These are phyloP conservation scores for Diutina sp. DNA, from an alignment of 1,139 yeast genomes.

Conservation along the genomic window DNA sequence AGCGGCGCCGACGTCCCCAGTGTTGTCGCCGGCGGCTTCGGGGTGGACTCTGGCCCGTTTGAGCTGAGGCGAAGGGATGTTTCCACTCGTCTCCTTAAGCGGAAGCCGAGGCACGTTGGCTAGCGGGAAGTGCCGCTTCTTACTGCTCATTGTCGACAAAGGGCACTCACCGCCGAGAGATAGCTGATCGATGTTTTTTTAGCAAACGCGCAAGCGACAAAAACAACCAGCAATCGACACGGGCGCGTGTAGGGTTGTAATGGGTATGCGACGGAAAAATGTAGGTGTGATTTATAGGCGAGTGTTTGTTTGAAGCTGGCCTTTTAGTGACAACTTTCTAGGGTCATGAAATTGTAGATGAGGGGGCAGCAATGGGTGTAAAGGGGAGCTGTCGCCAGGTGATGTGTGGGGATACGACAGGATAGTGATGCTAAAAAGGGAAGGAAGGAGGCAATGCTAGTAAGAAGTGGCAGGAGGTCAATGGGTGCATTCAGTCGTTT, in stretches of 20 bases:
- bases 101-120: slow-evolving; percentile 16
- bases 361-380: background rate
- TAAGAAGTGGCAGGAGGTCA: too few relatives aligned
- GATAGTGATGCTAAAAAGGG: background rate
- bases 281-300: background rate
- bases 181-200: background rate
- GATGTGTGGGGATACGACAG: background rate
- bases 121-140: background rate
- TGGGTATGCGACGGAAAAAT: background rate
- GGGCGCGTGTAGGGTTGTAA: background rate
- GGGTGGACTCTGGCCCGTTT: slow-evolving; percentile 17
- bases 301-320: background rate
- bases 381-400: background rate
- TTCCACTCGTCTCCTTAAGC: slow-evolving; percentile 28
- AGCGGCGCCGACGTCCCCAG: slow-evolving; percentile 5
- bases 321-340: background rate
- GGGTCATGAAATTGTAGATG: background rate
- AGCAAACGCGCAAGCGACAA: background rate
- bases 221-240: background rate
- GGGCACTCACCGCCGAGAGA: background rate
- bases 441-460: background rate
- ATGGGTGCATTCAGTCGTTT: too few relatives aligned
- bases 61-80: slow-evolving; percentile 25
- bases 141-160: slow-evolving; percentile 1
- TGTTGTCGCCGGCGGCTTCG: slow-evolving; percentile 5